Evolutionary conservation across 2,329 filamentous ascomycete species (phyloP).

Genomic region (Monilinia vaccinii-corymbosi): DNA sequence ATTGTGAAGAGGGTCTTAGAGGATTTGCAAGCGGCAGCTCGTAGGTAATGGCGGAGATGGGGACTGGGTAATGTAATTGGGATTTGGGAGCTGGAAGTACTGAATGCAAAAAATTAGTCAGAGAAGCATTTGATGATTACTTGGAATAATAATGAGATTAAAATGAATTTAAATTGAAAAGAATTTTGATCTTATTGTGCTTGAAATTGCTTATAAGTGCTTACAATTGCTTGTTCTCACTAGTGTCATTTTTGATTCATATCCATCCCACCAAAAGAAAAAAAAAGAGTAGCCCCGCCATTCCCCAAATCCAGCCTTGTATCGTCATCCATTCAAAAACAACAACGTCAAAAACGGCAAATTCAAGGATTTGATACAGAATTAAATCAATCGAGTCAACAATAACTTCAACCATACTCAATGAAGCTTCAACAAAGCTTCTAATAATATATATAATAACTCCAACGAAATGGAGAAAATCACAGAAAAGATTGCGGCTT

Average conservation of each 20-base stretch:
- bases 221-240: background rate
- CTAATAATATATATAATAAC: background rate
- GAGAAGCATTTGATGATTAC: background rate
- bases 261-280: background rate
- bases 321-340: background rate
- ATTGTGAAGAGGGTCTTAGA: background rate
- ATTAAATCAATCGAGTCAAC: background rate
- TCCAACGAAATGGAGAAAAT: slow-evolving; percentile 55
- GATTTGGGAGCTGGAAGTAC: background rate
- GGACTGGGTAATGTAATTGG: background rate
- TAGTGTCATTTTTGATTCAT: background rate
- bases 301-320: background rate
- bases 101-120: background rate
- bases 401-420: background rate
- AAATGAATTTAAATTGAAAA: background rate
- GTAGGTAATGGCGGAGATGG: background rate
- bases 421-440: background rate
- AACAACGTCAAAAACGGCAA: background rate
- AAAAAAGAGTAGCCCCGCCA: slow-evolving; percentile 6
- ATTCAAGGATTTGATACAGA: background rate
- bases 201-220: background rate
- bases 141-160: background rate
- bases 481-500: slow-evolving; percentile 86
- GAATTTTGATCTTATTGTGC: background rate
- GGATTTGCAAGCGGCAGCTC: background rate